Conservation (phyloP, 352 stramenopile species). For the Peronospora destructor region DNA sequence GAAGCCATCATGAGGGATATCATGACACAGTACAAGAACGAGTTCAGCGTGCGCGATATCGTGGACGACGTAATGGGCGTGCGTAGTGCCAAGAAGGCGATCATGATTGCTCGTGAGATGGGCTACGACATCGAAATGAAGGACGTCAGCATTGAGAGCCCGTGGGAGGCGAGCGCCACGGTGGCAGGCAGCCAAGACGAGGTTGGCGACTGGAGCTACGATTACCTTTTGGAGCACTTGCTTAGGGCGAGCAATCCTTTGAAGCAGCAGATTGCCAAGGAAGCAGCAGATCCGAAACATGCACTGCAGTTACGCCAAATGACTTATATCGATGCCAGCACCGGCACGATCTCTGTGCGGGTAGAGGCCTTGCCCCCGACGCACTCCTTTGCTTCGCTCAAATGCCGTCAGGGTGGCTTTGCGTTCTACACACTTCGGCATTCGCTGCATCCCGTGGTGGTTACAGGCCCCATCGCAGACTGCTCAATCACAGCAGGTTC, state of each 20-base stretch:
- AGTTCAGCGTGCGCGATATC: constrained; percentile 61
- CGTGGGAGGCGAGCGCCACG: constrained; percentile 34
- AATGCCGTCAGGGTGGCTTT: constrained; percentile 64
- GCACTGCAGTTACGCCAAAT: constrained; percentile 45
- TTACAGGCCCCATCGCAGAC: constrained; percentile 75
- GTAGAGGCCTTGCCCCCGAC: constrained; percentile 35
- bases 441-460: constrained; percentile 62
- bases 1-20: constrained; percentile 66
- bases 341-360: constrained; percentile 42
- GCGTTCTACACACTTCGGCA: constrained; percentile 76
- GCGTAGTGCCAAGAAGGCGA: constrained; percentile 84
- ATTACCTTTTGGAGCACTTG: constrained; percentile 51
- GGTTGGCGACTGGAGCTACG: constrained; percentile 38
- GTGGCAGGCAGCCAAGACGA: constrained; percentile 30
- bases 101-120: constrained; percentile 91
- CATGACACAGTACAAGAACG: constrained; percentile 40
- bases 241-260: constrained; percentile 34
- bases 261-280: constrained; percentile 33
- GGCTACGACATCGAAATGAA: constrained; percentile 75
- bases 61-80: constrained; percentile 91
- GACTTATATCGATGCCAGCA: constrained; percentile 41
- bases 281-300: constrained; percentile 19
- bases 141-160: constrained; percentile 53
- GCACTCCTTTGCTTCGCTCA: constrained; percentile 58
- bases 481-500: constrained; percentile 66